Evolutionary conservation across 306 rosid species (phyloP), one percentile per base, ranked within the genome.

Genomic region (Gillenia trifoliata): DNA sequence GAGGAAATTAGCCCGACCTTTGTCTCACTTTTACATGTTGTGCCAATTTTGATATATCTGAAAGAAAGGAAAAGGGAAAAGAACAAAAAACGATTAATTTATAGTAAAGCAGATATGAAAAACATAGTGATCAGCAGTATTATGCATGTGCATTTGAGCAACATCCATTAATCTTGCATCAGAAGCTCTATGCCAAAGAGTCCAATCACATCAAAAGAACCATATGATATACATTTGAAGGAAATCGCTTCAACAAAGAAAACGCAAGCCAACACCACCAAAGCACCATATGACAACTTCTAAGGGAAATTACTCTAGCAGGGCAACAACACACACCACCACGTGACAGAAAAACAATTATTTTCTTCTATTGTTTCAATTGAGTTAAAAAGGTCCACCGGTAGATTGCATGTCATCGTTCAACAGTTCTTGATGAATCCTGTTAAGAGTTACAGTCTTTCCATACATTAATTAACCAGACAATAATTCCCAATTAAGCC

Each of bases 21-120:
- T 93, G 98, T 83, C 98, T 91, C 74, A 91, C 94, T 93, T 93
- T 93, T 73, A 93, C 90, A 11, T 49, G 68, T 45, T 86, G 90
- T 8, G 97, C 98, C 92, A 93, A 81, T 85, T 74, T 89, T 74
- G 83, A 73, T 76, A 91, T 88, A 86, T 89, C 98, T 91, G 98
- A 74, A 69, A 78, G 19, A 56, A 61, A 49, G 28, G 33, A 63
- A 78, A 62, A 34, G 45, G 56, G 47, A 40, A 80, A 78, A 70
- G 6, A 56, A 5, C 8, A 66, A 28, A 72, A 63, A 26, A 68
- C 20, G 36, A 41, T 66, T 64, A 50, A 73, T 56, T 11, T 34
- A 57, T 43, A 50, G 10, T 12, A 52, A 75, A 40, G 16, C 36
- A 31, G 54, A 38, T 17, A 31, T 19, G 33, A 11, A 41, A 43